phyloP scores from a whole-genome alignment of 768 basidiomycete genomes.

The Xerocomellus dryophilus region DNA sequence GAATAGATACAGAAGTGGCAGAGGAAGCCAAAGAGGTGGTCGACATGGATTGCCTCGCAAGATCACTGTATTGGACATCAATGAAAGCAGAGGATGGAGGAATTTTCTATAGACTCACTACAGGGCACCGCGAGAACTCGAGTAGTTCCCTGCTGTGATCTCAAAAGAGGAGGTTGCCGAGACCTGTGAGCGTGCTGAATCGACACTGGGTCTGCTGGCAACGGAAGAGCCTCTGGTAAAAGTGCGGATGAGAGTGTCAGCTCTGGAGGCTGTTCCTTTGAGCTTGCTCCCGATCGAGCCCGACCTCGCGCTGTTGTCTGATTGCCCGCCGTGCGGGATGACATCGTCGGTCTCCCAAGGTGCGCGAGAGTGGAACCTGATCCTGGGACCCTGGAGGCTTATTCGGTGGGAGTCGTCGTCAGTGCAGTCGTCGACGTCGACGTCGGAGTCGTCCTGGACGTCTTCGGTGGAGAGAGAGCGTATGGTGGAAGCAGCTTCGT shows the following conservation, averaged over 20 bases:
- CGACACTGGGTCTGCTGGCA: conserved; percentile 56
- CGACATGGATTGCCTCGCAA: conserved; percentile 61
- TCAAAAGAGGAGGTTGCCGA: conserved; percentile 60
- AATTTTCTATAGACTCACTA: conserved; percentile 45
- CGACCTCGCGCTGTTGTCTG: conserved; percentile 37
- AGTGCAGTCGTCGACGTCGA: conserved; percentile 35
- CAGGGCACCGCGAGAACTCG: conserved; percentile 50
- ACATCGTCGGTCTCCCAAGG: conserved; percentile 74
- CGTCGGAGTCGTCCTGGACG: conserved; percentile 34
- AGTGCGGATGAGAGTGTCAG: conserved; percentile 42
- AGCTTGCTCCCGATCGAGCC: conserved; percentile 30
- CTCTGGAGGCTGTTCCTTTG: conserved; percentile 28
- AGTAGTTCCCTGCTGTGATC: conserved; percentile 47
- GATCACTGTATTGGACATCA: conserved; percentile 39
- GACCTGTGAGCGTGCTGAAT: conserved; percentile 54
- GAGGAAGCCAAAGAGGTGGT: conserved; percentile 46
- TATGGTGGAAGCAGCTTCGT: conserved; percentile 38
- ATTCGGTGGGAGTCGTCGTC: conserved; percentile 50
- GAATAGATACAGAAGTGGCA: conserved; percentile 11
- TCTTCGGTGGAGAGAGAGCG: conserved; percentile 29
- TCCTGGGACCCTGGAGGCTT: conserved; percentile 78
- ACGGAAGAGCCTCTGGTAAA: conserved; percentile 44
- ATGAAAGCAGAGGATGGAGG: not conserved
- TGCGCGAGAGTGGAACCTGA: conserved; percentile 76
- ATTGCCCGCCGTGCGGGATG: conserved; percentile 44